Evolutionary conservation across 1,139 yeast species (phyloP), one percentile per base, ranked within the genome.

Genomic region (Debaryomycetaceae sp.): DNA sequence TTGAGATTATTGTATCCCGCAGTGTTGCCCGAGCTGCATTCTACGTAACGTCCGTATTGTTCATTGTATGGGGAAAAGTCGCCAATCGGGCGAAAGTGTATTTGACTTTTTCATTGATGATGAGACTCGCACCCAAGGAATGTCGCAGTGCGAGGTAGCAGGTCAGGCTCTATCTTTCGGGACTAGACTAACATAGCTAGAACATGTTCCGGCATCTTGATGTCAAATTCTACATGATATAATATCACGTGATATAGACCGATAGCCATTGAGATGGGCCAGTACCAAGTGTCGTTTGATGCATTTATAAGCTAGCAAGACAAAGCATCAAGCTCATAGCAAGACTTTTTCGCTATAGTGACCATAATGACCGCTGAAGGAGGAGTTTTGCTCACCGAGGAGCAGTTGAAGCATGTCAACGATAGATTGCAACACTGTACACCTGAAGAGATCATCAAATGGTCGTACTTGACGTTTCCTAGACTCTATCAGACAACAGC

Each of bases 401-500:
- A 69, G 27, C 87, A 83, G 49, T 48, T 84, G n/a, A 69, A 68
- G 6, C 83, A 80, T 53, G 68, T 89, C 61, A 91, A 91, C 66
- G 56, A 67, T n/a, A 72, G 76, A 29, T 76, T 91, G 24, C 70
- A 75, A 24, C 58, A 69, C 13, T 64, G 83, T 33, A 55, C 81
- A 1, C 89, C 98, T 0, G 78, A 81, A 53, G 89, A 89, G 47
- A 81, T 91, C 49, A 70, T 91, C 37, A 72, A 75, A 58, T 93
- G 98, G 98, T 81, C 97, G 0, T 69, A 86, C 24, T 65, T 78
- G 24, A 88, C 96, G 0, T 83, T 91, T 57, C 97, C 97, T 5
- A 76, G 81, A 34, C 71, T 93, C 33, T 90, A 65, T 60, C 99
- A 93, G 64, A 90, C 97, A 3, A 89, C 98, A 0, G 98, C 98